Percentiles rank a stretch among this genome's conserved stretches.
These are phyloP conservation scores for Aschersonia sp. DNA, from an alignment of 2,329 filamentous ascomycete species.

Conservation along the genomic window DNA sequence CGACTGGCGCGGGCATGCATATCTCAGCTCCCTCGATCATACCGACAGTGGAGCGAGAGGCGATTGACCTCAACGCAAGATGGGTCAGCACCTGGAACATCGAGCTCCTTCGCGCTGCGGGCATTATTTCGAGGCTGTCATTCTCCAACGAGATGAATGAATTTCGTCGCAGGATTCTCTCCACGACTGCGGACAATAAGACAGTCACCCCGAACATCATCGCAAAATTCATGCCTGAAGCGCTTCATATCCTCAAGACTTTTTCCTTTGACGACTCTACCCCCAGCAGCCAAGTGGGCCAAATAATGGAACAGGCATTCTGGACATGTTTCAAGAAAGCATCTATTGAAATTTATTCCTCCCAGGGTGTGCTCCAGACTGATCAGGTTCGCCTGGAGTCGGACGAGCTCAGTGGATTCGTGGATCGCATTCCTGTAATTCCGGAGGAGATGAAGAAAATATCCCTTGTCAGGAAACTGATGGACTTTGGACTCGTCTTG, in stretches of 20 bases:
- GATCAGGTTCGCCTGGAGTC: conserved; percentile 65
- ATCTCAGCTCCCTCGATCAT: conserved; percentile 94
- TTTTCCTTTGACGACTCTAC: conserved; percentile 86
- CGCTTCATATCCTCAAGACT: conserved; percentile 70
- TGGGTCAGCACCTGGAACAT: conserved; percentile 94
- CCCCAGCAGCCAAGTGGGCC: conserved; percentile 67
- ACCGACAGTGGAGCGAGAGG: conserved; percentile 91
- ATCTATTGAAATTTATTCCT: conserved; percentile 78
- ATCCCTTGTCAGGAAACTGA: conserved; percentile 67
- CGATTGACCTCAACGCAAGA: conserved; percentile 88
- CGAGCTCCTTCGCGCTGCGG: conserved; percentile 80
- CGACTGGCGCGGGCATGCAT: conserved; percentile 84
- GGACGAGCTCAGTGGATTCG: conserved; percentile 53
- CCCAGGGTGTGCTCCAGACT: conserved; percentile 72
- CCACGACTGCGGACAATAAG: conserved; percentile 25
- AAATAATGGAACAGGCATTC: conserved; percentile 86
- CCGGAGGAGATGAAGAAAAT: conserved; percentile 59
- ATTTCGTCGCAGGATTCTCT: conserved; percentile 46
- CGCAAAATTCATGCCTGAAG: conserved; percentile 56
- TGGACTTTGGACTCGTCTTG: conserved; percentile 73
- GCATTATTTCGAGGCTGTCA: conserved; percentile 76
- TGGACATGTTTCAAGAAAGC: conserved; percentile 81
- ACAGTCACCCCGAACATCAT: conserved; percentile 50
- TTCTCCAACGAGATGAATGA: conserved; percentile 79
- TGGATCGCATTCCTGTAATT: conserved; percentile 77